Evolutionary conservation across 2,329 filamentous ascomycete species (phyloP), one percentile per base, ranked within the genome.

Genomic region (Monilinia vaccinii-corymbosi): DNA sequence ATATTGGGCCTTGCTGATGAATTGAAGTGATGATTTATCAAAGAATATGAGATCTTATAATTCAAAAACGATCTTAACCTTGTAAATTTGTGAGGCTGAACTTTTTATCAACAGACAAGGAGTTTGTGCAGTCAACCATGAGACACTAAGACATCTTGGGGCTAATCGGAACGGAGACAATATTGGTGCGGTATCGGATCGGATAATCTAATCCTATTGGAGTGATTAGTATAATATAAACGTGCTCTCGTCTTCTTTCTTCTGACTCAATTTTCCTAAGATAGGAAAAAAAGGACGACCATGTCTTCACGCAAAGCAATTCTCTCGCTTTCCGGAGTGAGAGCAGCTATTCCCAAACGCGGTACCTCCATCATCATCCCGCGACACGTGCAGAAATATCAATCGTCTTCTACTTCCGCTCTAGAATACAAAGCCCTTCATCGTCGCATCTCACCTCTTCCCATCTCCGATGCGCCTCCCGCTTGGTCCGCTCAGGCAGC

Each of bases 401-500:
- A 77, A 68, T 79, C 73, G 75, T 85, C 77, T 72, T 96, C 92
- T 59, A 97, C 93, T 67, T 94, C 91, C 60, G 93, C 94, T 64
- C 85, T 97, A 65, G 92, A 92, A 71, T 97, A 97, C 84, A 99
- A 99, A 81, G 91, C 93, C 61, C 83, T 97, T 64, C 93, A 96
- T 73, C 89, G 91, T 70, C 90, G 93, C 66, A 89, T 93, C 63
- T 87, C 89, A 23, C 89, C 92, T 64, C 85, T 91, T 25, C 89
- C 96, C 58, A 88, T 90, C 59, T 86, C 84, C 66, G 84, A 89
- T 67, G 80, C 88, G 60, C 81, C 87, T 32, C 86, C 89, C 40
- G 80, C 91, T 13, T 91, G 91, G 81, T 96, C 93, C 71, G 92
- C 92, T 42, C 92, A 94, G 68, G 91, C 94, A 21, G 94, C 94